Evolutionary conservation across 208 protist genomes (phyloP), one percentile per base, ranked within the genome.

Genomic region (Wallacemonas collosoma): DNA sequence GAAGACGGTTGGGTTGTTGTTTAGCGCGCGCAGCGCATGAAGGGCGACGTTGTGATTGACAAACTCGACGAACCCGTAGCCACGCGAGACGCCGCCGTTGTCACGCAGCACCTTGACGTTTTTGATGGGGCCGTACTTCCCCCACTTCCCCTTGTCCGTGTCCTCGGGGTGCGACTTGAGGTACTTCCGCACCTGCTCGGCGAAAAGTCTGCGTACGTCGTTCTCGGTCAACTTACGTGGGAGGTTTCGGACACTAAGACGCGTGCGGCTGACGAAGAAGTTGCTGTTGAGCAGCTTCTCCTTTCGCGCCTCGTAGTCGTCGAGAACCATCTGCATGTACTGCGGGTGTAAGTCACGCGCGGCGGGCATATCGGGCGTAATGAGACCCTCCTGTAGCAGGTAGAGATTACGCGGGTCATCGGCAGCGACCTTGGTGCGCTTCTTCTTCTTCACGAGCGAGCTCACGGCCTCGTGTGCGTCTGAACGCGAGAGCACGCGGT

Each of bases 1-100:
- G 47, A 96, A 96, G 12, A 98, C 26, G 14, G 83, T 97, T 2
- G 95, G 95, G 75, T 98, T 98, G 79, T 98, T 98, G 79, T 98
- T 98, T 9, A 98, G 63, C 63, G 78, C 81, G 12, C 93, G 86
- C 60, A 98, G 73, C 35, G 77, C 75, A 72, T 85, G 70, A n/a
- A 98, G 81, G n/a, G 95, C 93, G 11, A 94, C 80, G 71, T 89
- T 87, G 82, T 98, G 93, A 50, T 97, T 95, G 36, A 90, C 78
- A 80, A 96, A 98, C 81, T 98, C 93, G 11, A 98, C 80, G 65
- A 98, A 98, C 17, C 89, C 95, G 75, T 95, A 97, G 8, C 95
- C 93, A 41, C 85, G 88, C n/a, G 87, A 94, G 26, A 86, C 79
- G 44, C 89, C 92, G 8, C 82, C 88, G n/a, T 84, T 82, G 75